These are phyloP conservation scores for Gamarada debralockiae DNA, from an alignment of 495 filamentous ascomycete genomes.

Conservation along the genomic window DNA sequence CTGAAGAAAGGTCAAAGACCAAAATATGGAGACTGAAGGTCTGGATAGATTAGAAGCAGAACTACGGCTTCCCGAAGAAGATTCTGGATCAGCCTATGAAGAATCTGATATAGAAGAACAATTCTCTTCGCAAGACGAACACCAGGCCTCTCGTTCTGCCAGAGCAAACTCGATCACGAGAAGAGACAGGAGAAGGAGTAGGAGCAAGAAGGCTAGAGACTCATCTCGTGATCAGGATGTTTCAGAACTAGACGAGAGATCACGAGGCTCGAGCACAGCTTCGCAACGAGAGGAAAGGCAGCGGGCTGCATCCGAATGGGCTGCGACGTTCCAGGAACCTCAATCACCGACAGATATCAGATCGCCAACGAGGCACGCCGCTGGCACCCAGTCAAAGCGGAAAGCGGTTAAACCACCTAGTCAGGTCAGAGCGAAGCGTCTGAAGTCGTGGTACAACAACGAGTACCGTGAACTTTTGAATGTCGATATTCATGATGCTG, in stretches of 20 bases:
- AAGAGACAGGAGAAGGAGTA: background rate
- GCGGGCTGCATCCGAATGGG: conserved; percentile 13
- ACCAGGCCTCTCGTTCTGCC: background rate
- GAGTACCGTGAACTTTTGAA: conserved; percentile 60
- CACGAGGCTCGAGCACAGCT: background rate
- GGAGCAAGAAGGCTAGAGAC: background rate
- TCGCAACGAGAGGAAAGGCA: background rate
- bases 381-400: conserved; percentile 2
- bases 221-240: background rate
- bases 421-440: conserved; percentile 18
- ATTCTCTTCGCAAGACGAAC: conserved; percentile 2
- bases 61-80: conserved; percentile 8
- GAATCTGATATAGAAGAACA: conserved; percentile 6
- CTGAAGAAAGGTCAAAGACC: conserved; percentile 5
- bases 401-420: conserved; percentile 2
- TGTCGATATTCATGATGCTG: conserved; percentile 43
- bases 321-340: conserved; percentile 16
- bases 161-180: background rate
- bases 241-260: no score
- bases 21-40: conserved; percentile 22
- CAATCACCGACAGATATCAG: conserved; percentile 11
- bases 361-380: conserved; percentile 3
- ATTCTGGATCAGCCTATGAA: conserved; percentile 25
- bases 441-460: conserved; percentile 37
- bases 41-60: conserved; percentile 11